A percentile compares a stretch with the other conserved stretches of the same genome.
Evolutionary conservation across 768 basidiomycete genomes (phyloP).

Genomic region (Lentinula sp.): DNA sequence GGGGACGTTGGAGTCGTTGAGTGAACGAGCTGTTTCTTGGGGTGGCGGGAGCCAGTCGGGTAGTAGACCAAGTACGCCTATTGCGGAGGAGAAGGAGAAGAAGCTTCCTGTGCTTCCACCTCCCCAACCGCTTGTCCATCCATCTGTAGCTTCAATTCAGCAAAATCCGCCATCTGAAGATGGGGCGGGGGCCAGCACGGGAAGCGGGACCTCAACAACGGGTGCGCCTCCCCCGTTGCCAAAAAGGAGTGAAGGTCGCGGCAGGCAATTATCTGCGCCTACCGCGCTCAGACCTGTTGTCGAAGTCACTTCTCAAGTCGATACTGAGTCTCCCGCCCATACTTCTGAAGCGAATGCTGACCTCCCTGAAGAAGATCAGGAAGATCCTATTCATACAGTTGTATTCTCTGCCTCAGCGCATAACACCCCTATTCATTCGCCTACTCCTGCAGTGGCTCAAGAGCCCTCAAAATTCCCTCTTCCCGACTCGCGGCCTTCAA

Average conservation of each 20-base stretch:
- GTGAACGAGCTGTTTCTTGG: slow-evolving; percentile 57
- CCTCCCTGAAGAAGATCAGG: slow-evolving; percentile 6
- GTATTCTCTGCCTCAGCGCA: slow-evolving; percentile 6
- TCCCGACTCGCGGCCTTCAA: slow-evolving; percentile 38
- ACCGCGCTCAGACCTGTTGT: not conserved
- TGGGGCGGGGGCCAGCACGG: not conserved
- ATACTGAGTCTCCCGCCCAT: not conserved
- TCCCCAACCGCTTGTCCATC: slow-evolving; percentile 32
- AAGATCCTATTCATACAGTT: slow-evolving; percentile 4
- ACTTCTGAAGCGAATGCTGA: slow-evolving; percentile 5
- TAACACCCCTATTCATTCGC: slow-evolving; percentile 10
- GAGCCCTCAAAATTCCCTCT: slow-evolving; percentile 30
- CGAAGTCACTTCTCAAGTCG: not conserved
- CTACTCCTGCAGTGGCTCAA: not conserved
- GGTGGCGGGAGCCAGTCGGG: slow-evolving; percentile 36
- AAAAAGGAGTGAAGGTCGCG: not conserved
- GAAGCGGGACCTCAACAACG: not conserved
- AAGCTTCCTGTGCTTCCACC: slow-evolving; percentile 18
- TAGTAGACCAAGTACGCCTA: slow-evolving; percentile 20
- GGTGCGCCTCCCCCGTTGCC: not conserved
- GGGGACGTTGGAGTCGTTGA: slow-evolving; percentile 61
- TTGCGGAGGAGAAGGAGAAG: slow-evolving; percentile 16
- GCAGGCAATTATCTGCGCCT: not conserved
- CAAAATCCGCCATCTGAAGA: not conserved
- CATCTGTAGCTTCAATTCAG: not conserved